Evolutionary conservation across 139 green algal species (phyloP), one percentile per base, ranked within the genome.

Genomic region (Asterochloris sp.): DNA sequence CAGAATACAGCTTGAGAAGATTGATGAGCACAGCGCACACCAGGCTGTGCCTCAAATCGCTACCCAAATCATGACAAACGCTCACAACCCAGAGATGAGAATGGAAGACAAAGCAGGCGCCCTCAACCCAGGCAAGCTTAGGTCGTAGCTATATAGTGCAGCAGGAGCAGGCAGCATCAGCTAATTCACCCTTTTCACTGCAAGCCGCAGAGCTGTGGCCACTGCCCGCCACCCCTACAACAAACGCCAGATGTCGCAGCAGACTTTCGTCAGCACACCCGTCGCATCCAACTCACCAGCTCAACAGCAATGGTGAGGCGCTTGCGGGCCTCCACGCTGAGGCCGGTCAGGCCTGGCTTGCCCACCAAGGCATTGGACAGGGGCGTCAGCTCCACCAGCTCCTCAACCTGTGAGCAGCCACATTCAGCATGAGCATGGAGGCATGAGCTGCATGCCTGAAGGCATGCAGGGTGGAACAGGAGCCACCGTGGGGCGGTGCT

Each of bases 221-320:
- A 26, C 64, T 11, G 19, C n/a, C 26, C 29, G 23, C 28, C 27
- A 28, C 62, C 21, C 64, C 23, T 0, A 11, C 2, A 74, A 4
- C 24, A 27, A 74, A 8, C 2, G 23, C 24, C 23, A 60, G 1
- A 10, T 29, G 1, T 69, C 1, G 26, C 26, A 66, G 69, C 26
- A 75, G 6, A 75, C 6, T 89, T 90, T 29, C 85, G 66, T 47
- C 4, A 54, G 38, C 38, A 54, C 38, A 54, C 38, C 38, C 38
- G 38, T 6, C 38, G 6, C 38, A n/a, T n/a, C n/a, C n/a, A 91
- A 6, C 38, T 54, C 38, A 54, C 87, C 75, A 92, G 86, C 82
- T 92, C 88, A 62, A 91, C 86, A 24, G 86, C 89, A 66, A 93
- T 88, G 54, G 88, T 93, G 28, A 93, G 86, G 12, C 88, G 86